Evolutionary conservation across 2,329 filamentous ascomycete species (phyloP).

Genomic region (Venturiaceae sp.): DNA sequence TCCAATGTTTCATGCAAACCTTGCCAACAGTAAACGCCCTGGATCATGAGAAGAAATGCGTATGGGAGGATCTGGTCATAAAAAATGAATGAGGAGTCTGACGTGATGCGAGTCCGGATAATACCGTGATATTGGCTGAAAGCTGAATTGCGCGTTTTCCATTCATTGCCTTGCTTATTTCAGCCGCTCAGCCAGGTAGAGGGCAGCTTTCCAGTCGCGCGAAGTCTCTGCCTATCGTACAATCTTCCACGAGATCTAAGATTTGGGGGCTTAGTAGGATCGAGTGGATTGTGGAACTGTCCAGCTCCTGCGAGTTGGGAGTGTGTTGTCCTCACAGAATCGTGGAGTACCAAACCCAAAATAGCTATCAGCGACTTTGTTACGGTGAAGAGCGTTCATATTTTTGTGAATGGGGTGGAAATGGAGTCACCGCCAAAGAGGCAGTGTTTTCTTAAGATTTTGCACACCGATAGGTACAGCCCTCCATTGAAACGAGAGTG

Average conservation of each 20-base stretch:
- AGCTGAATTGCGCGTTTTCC: no score
- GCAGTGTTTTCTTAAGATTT: neutral
- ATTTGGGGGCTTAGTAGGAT: neutral
- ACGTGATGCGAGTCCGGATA: no score
- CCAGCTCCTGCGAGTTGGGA: no score
- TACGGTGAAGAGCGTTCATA: neutral
- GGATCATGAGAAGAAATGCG: no score
- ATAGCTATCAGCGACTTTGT: neutral
- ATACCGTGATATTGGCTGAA: no score
- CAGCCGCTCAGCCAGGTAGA: neutral
- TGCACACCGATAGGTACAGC: neutral
- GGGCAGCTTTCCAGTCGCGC: no score
- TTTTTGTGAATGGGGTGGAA: neutral
- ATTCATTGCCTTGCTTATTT: neutral
- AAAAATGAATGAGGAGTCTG: no score
- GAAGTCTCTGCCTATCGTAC: neutral
- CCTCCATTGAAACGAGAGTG: neutral
- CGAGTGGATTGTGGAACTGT: neutral
- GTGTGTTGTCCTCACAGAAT: neutral
- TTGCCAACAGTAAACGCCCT: no score
- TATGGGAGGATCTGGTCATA: no score
- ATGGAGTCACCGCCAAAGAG: neutral
- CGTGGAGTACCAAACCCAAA: neutral
- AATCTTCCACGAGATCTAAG: neutral
- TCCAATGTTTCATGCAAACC: no score